Conservation (phyloP, 192 early-diverging fungal genomes). For the Obelidium mucronatum region DNA sequence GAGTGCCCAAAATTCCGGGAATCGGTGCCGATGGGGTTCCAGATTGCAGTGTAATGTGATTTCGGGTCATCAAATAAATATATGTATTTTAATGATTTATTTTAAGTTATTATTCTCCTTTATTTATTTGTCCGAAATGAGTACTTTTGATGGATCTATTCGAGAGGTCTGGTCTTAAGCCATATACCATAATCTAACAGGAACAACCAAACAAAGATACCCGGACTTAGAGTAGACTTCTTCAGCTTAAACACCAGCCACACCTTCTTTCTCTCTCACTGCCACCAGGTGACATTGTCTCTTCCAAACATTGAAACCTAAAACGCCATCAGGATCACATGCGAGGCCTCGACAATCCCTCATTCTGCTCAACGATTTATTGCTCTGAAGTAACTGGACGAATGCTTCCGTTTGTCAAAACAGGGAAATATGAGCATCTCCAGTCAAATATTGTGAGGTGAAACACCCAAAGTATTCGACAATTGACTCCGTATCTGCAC, state of each 20-base stretch:
- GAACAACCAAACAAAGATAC: not conserved
- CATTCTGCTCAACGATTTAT: not conserved
- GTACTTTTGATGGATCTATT: slow-evolving; percentile 17
- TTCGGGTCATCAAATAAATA: too few relatives aligned
- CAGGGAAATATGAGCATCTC: slow-evolving; percentile 6
- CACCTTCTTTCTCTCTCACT: slow-evolving; percentile 10
- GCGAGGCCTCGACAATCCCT: slow-evolving; percentile 9
- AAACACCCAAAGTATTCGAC: not conserved
- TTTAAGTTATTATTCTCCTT: too few relatives aligned
- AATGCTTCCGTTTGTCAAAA: not conserved
- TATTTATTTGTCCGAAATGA: too few relatives aligned
- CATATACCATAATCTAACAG: not conserved
- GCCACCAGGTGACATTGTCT: slow-evolving; percentile 1
- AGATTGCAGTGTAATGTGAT: slow-evolving; percentile 50
- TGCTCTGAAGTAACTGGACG: not conserved
- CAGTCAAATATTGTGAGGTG: not conserved
- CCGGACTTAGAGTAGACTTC: not conserved
- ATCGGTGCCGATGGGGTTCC: slow-evolving; percentile 25
- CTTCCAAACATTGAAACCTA: not conserved
- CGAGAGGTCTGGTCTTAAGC: not conserved
- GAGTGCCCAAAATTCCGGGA: slow-evolving; percentile 66
- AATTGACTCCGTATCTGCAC: not conserved
- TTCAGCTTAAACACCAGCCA: not conserved
- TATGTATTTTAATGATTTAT: too few relatives aligned
- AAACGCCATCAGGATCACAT: slow-evolving; percentile 16